Conservation (phyloP, 2,329 filamentous ascomycete species). For the Aspergillus brasiliensis region DNA sequence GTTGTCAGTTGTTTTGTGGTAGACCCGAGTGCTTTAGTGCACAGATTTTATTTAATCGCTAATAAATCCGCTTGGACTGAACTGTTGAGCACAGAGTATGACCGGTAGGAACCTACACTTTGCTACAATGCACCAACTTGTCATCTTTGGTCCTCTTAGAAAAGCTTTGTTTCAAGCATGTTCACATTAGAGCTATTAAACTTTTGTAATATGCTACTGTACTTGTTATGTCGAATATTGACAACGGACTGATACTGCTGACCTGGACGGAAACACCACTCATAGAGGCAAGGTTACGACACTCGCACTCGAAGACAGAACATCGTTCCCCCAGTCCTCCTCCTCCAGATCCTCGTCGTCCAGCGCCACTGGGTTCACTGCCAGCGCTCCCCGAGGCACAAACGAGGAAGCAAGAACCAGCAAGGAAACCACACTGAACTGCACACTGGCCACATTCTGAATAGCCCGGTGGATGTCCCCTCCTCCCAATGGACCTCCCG, state of each 20-base stretch:
- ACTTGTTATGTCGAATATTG: background rate
- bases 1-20: no score
- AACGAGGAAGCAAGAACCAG: constrained; percentile 17
- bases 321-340: background rate
- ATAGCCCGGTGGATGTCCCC: constrained; percentile 19
- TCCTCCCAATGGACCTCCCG: constrained; percentile 12
- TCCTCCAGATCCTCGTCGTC: constrained; percentile 14
- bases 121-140: no score
- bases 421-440: constrained; percentile 14
- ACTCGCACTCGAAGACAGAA: background rate
- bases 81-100: no score
- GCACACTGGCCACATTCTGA: constrained; percentile 16
- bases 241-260: background rate
- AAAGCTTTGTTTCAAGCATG: no score
- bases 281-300: background rate
- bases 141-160: no score
- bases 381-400: constrained; percentile 15
- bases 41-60: no score
- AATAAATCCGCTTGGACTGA: no score
- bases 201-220: background rate
- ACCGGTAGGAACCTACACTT: no score
- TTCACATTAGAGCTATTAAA: no score
- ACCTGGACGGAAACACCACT: background rate
- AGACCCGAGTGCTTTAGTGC: no score
- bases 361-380: constrained; percentile 16